Evolutionary conservation across 345 rosid genomes (phyloP).

Genomic region (Conringia planisiliqua): DNA sequence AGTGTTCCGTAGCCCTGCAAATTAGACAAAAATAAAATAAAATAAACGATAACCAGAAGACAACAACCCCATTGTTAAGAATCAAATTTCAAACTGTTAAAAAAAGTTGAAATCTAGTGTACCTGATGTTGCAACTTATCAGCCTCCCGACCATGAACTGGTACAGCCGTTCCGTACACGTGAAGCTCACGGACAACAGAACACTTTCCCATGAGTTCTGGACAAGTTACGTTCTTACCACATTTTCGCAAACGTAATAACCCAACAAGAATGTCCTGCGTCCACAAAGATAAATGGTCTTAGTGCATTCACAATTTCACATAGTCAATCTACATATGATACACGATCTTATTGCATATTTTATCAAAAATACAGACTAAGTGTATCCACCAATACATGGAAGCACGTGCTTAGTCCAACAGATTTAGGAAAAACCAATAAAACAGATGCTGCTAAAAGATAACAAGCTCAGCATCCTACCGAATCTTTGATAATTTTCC

Average conservation of each 20-base stretch:
- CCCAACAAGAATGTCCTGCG: slow-evolving; percentile 95
- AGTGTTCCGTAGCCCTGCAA: slow-evolving; percentile 86
- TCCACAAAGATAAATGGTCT: slow-evolving; percentile 6
- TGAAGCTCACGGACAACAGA: slow-evolving; percentile 98
- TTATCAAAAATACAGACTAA: neutral
- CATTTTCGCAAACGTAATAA: slow-evolving; percentile 85
- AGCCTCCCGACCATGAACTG: slow-evolving; percentile 94
- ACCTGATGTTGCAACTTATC: slow-evolving; percentile 99
- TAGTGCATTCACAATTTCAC: neutral
- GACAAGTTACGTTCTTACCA: slow-evolving; percentile 81
- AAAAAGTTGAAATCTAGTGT: neutral
- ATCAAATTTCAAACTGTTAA: neutral
- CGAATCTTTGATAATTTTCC: neutral
- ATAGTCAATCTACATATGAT: neutral
- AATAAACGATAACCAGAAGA: neutral
- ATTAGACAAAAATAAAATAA: neutral
- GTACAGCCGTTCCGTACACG: slow-evolving; percentile 99
- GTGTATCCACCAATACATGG: neutral
- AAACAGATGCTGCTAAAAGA: slow-evolving; percentile 1
- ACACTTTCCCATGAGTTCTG: slow-evolving; percentile 85
- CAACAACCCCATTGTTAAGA: neutral
- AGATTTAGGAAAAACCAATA: neutral
- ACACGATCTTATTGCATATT: neutral
- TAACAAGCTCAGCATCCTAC: neutral
- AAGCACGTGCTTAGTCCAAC: neutral